Evolutionary conservation across 2,329 filamentous ascomycete genomes (phyloP).

Genomic region (Capronia coronata): DNA sequence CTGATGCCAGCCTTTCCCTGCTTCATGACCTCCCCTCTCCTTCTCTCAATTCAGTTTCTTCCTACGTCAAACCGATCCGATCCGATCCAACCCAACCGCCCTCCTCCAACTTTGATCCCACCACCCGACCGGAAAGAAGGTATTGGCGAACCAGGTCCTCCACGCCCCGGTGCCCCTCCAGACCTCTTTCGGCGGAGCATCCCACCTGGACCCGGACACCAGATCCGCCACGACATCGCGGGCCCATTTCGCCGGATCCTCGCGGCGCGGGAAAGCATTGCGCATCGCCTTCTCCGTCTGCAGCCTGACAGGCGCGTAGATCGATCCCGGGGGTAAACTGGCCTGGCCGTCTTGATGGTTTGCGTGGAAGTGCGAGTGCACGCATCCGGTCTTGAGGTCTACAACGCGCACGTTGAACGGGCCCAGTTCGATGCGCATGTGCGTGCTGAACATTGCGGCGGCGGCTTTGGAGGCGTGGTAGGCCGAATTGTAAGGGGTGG

Average conservation of each 20-base stretch:
- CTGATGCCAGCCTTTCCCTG: too few species aligned
- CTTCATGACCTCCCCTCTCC: too few species aligned
- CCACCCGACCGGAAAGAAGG: slow-evolving; percentile 17
- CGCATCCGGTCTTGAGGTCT: slow-evolving; percentile 28
- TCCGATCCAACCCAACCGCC: slow-evolving; percentile 17
- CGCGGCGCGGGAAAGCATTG: slow-evolving; percentile 18
- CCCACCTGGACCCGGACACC: slow-evolving; percentile 2
- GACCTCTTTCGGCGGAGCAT: slow-evolving; percentile 13
- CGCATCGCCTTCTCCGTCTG: slow-evolving; percentile 21
- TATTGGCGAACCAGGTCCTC: slow-evolving; percentile 21
- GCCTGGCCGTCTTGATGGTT: slow-evolving; percentile 19
- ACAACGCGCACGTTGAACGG: slow-evolving; percentile 32
- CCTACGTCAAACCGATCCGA: too few species aligned
- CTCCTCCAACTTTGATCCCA: slow-evolving; percentile 22
- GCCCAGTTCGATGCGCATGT: slow-evolving; percentile 32
- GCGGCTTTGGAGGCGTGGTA: slow-evolving; percentile 35
- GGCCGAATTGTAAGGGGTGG: slow-evolving; percentile 32
- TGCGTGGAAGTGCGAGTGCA: slow-evolving; percentile 19
- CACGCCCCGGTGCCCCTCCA: slow-evolving; percentile 22
- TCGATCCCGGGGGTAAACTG: slow-evolving; percentile 8
- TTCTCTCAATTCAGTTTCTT: too few species aligned
- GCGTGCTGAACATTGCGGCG: slow-evolving; percentile 29
- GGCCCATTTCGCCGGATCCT: slow-evolving; percentile 20
- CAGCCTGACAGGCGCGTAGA: slow-evolving; percentile 15
- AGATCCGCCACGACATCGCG: slow-evolving; percentile 14